Evolutionary conservation across 805 yeast species (phyloP).

Genomic region (Lipomyces chichibuensis): DNA sequence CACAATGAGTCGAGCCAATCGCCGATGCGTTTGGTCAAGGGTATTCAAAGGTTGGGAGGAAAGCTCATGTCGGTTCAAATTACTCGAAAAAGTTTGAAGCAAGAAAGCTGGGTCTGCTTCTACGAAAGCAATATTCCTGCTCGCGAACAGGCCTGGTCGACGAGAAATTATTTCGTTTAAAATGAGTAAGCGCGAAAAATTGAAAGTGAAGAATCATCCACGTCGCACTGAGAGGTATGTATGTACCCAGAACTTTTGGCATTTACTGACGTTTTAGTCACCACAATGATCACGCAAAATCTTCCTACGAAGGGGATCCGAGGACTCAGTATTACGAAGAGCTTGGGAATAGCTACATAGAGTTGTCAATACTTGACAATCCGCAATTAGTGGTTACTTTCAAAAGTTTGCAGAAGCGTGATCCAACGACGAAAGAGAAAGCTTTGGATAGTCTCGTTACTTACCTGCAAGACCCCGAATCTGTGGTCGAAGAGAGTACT

Average conservation of each 20-base stretch:
- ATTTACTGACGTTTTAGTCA: not conserved
- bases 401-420: slow-evolving; percentile 76
- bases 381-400: slow-evolving; percentile 64
- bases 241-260: not conserved
- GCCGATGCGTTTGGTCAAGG: no score
- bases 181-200: slow-evolving; percentile 28
- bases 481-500: slow-evolving; percentile 56
- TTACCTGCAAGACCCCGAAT: slow-evolving; percentile 42
- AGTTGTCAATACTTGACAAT: slow-evolving; percentile 40
- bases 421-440: slow-evolving; percentile 81
- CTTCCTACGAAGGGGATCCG: not conserved
- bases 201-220: slow-evolving; percentile 25
- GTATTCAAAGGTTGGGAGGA: no score
- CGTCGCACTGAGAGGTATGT: slow-evolving; percentile 14
- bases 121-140: not conserved
- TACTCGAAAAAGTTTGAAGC: no score
- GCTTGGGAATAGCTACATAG: slow-evolving; percentile 2
- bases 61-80: no score
- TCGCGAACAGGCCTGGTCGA: not conserved
- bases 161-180: not conserved
- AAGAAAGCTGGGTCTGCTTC: no score
- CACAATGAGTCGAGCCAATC: no score
- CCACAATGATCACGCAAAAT: not conserved
- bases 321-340: slow-evolving; percentile 4
- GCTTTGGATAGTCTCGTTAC: slow-evolving; percentile 61